Evolutionary conservation across 441 rosid genomes (phyloP).

Genomic region (Brassica balearica): DNA sequence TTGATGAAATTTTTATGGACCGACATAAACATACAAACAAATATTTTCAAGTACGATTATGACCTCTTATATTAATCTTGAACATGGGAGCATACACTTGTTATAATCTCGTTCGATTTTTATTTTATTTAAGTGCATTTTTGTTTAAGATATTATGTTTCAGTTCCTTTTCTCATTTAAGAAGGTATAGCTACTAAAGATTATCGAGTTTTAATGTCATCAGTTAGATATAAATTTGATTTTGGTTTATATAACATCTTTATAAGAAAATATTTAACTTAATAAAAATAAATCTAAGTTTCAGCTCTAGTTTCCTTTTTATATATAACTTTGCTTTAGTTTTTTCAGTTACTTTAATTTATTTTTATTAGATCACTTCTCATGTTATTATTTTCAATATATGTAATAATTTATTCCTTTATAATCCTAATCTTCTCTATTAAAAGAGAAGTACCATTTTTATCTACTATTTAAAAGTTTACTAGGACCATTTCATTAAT

Average conservation of each 20-base stretch:
- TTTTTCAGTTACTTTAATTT: neutral
- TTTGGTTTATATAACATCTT: neutral
- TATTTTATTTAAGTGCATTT: neutral
- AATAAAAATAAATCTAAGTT: neutral
- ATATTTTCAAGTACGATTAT: conserved; percentile 9
- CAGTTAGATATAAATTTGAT: neutral
- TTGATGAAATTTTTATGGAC: conserved; percentile 26
- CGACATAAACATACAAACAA: conserved; percentile 22
- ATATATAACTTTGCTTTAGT: neutral
- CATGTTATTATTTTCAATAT: conserved; percentile 1
- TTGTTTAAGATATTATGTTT: neutral
- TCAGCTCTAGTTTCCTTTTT: neutral
- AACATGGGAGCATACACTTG: neutral
- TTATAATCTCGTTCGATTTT: neutral
- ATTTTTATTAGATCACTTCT: neutral
- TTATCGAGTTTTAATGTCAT: neutral
- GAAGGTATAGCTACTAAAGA: neutral
- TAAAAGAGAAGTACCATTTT: too few relatives aligned
- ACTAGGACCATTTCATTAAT: too few relatives aligned
- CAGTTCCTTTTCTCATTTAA: neutral
- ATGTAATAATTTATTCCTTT: neutral
- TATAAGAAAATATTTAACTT: neutral
- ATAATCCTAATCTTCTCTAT: neutral
- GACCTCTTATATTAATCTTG: conserved; percentile 15
- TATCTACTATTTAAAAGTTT: too few relatives aligned